A percentile compares a stretch with the other conserved stretches of the same genome.
These are phyloP conservation scores for Magnusiomyces fungicola DNA, from an alignment of 1,139 yeast species.

Conservation along the genomic window DNA sequence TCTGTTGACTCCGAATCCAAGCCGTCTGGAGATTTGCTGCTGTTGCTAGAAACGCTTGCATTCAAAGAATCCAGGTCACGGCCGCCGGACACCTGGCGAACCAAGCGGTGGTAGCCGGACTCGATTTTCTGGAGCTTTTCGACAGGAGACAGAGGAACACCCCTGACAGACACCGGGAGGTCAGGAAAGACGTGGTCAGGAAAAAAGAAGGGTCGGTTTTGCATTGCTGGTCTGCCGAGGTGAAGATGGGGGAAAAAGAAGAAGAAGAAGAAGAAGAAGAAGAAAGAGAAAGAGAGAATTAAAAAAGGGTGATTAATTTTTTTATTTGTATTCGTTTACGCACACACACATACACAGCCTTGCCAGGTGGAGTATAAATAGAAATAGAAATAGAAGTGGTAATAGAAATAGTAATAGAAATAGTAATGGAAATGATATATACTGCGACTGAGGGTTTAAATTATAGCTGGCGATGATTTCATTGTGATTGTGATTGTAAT, in stretches of 20 bases:
- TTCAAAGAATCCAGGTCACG: conserved; percentile 6
- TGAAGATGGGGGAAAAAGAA: too few relatives aligned
- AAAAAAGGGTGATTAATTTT: too few relatives aligned
- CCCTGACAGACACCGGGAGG: conserved; percentile 25
- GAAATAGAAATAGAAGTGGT: too few relatives aligned
- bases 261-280: neutral
- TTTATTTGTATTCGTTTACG: too few relatives aligned
- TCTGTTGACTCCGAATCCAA: conserved; percentile 1
- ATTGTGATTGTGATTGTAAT: too few relatives aligned
- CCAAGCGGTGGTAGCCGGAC: conserved; percentile 22
- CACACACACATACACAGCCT: too few relatives aligned
- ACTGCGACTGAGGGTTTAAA: too few relatives aligned
- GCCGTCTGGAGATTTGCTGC: conserved; percentile 5
- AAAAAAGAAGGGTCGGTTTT: conserved; percentile 17
- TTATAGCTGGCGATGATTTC: too few relatives aligned
- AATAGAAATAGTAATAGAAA: too few relatives aligned
- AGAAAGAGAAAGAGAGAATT: too few relatives aligned
- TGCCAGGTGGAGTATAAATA: too few relatives aligned
- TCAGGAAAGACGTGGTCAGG: conserved; percentile 31
- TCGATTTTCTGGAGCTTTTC: conserved; percentile 25
- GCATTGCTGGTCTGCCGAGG: neutral
- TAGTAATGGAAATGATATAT: too few relatives aligned
- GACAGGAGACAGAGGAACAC: conserved; percentile 26
- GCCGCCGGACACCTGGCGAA: conserved; percentile 17
- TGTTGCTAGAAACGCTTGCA: neutral